Base-by-base conservation (phyloP, 805 yeast genomes). In the Priceomyces medius region DNA sequence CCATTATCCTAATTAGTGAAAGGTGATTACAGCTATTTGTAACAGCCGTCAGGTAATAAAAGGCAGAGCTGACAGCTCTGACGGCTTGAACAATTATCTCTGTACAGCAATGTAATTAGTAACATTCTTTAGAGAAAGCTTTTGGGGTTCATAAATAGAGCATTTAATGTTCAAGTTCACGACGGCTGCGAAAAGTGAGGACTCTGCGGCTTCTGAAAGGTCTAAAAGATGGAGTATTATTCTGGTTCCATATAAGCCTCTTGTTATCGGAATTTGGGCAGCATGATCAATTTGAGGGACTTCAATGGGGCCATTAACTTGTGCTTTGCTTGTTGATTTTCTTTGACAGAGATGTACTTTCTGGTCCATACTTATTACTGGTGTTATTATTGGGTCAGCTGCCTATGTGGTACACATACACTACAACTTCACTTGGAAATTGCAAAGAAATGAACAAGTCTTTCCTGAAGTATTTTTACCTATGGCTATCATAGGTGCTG, bases 321-420 rank as follows among this genome's bases (percentile, higher is more conserved):
- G 81, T 35, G 74, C 78, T 10, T 69, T 72, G 4, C 57, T 78
- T 54, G 57, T 40, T 16, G 51, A 34, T 20, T 65, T 76, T 47
- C 59, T 52, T 12, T 35, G 42, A 38, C 76, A 81, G 80, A 68
- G 80, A 53, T 78, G 77, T 75, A 62, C 73, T 18, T 76, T 77
- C 53, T 78, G 83, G 83, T 63, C 75, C 37, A 43, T 76, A 51
- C 47, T 67, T 41, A 70, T 73, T 46, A 47, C 65, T 21, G 67
- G 77, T 3, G 42, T 75, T 12, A 27, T 58, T 3, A 23, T 71
- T 17, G 77, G 74, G 2, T 63, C 58, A 21, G 18, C 29, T 4
- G 14, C 26, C 16, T 82, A 83, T 6, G 59, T 77, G 20, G 74
- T 73, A 3, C 77, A 71, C 42, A 44, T 46, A 9, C 54, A 60